Evolutionary conservation across 345 rosid species (phyloP).

Genomic region (Dipteronia sinensis): DNA sequence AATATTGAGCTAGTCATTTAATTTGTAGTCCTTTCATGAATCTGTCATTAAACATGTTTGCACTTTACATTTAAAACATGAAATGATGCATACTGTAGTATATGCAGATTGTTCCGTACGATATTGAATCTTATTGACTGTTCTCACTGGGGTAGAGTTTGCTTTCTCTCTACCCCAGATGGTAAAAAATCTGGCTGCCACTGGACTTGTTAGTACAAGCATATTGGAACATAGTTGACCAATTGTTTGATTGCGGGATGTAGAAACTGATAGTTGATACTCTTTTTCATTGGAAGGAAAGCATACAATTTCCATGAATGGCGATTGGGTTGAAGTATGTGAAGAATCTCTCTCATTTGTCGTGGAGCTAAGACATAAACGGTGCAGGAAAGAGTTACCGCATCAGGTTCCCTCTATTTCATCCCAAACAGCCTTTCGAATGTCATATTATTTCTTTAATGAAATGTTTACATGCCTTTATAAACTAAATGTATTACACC

Average conservation of each 20-base stretch:
- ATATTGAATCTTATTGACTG: neutral
- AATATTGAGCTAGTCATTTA: too few relatives aligned
- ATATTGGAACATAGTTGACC: conserved; percentile 38
- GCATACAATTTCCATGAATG: conserved; percentile 72
- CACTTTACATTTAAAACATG: neutral
- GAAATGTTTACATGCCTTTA: neutral
- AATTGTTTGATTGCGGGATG: conserved; percentile 66
- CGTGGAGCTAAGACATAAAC: conserved; percentile 51
- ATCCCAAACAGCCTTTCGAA: too few relatives aligned
- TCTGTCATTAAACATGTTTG: neutral
- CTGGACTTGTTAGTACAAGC: conserved; percentile 67
- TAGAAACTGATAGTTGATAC: conserved; percentile 58
- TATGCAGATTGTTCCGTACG: neutral
- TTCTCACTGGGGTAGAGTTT: conserved; percentile 95
- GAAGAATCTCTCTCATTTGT: conserved; percentile 60
- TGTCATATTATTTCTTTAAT: neutral
- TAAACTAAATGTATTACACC: neutral
- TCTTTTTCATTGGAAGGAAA: conserved; percentile 45
- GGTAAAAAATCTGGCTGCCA: too few relatives aligned
- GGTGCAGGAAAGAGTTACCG: conserved; percentile 61
- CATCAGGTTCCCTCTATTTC: conserved; percentile 33
- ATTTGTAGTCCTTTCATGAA: neutral
- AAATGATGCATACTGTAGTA: neutral
- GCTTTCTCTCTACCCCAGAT: conserved; percentile 93
- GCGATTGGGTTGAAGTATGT: conserved; percentile 88